phyloP scores from a whole-genome alignment of 176 grass and related monocot species.

The Carex kokanica region DNA sequence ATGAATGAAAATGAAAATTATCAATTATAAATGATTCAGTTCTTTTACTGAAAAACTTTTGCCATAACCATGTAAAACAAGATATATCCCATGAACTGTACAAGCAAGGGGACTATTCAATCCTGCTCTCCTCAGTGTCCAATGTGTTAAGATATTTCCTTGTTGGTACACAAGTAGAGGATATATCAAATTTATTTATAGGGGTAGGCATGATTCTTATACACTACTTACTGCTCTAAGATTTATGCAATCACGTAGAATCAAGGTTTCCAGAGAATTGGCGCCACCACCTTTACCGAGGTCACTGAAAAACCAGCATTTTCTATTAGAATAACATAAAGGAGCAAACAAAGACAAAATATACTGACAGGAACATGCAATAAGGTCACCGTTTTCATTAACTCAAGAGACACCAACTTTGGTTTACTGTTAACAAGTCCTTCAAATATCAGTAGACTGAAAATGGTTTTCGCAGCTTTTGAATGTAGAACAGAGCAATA shows the following conservation, averaged over 20 bases:
- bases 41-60: background rate
- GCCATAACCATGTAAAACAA: background rate
- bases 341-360: background rate
- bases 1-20: background rate
- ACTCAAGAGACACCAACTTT: background rate
- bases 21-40: no score
- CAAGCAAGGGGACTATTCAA: background rate
- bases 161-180: background rate
- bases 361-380: background rate
- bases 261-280: slow-evolving; percentile 11
- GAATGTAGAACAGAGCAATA: background rate
- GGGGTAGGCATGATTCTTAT: background rate
- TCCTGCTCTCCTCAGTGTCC: background rate
- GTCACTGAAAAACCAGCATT: background rate
- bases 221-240: slow-evolving; percentile 16
- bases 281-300: background rate
- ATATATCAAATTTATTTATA: background rate
- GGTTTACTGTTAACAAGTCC: background rate
- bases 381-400: background rate
- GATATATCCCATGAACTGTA: background rate
- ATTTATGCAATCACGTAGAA: slow-evolving; percentile 10
- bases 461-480: background rate
- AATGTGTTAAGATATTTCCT: background rate
- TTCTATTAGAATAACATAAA: background rate
- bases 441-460: background rate